These are phyloP conservation scores for Ilex paraguariensis DNA, from an alignment of 305 asterid genomes.

Conservation along the genomic window DNA sequence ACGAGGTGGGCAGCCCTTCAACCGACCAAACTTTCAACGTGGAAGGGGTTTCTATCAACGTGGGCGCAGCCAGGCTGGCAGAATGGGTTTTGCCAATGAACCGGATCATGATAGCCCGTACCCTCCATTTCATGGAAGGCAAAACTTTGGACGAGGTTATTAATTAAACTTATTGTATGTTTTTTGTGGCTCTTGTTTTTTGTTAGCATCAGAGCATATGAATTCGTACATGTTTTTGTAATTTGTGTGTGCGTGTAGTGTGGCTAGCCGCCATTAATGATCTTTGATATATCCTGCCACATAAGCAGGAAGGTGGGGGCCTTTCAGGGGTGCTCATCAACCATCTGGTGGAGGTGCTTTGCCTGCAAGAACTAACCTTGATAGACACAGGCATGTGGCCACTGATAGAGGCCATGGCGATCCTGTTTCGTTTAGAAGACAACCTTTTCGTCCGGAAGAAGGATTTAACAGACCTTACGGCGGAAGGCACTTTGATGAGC, in stretches of 20 bases:
- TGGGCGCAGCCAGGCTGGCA: slow-evolving; percentile 38
- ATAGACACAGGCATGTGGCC: slow-evolving; percentile 31
- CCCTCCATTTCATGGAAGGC: slow-evolving; percentile 39
- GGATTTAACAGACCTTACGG: slow-evolving; percentile 28
- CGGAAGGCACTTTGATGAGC: slow-evolving; percentile 43
- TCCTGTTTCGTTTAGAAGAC: slow-evolving; percentile 31
- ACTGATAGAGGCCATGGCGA: slow-evolving; percentile 24
- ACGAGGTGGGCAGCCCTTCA: slow-evolving; percentile 42
- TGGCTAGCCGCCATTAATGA: background rate
- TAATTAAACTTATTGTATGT: background rate
- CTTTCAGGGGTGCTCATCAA: slow-evolving; percentile 32
- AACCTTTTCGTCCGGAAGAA: slow-evolving; percentile 34
- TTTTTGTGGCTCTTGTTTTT: too few relatives aligned
- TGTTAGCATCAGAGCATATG: too few relatives aligned
- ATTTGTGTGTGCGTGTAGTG: too few relatives aligned
- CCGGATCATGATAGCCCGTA: slow-evolving; percentile 28
- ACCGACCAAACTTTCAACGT: slow-evolving; percentile 29
- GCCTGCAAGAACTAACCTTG: slow-evolving; percentile 24
- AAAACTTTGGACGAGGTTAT: slow-evolving; percentile 40
- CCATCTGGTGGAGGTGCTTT: slow-evolving; percentile 22
- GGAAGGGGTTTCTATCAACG: slow-evolving; percentile 35
- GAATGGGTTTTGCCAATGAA: slow-evolving; percentile 30
- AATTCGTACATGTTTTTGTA: too few relatives aligned
- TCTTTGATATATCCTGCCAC: slow-evolving; percentile 6
- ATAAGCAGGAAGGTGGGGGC: slow-evolving; percentile 38